These are phyloP conservation scores for Hericium rajendrae DNA, from an alignment of 768 basidiomycete genomes.

Conservation along the genomic window DNA sequence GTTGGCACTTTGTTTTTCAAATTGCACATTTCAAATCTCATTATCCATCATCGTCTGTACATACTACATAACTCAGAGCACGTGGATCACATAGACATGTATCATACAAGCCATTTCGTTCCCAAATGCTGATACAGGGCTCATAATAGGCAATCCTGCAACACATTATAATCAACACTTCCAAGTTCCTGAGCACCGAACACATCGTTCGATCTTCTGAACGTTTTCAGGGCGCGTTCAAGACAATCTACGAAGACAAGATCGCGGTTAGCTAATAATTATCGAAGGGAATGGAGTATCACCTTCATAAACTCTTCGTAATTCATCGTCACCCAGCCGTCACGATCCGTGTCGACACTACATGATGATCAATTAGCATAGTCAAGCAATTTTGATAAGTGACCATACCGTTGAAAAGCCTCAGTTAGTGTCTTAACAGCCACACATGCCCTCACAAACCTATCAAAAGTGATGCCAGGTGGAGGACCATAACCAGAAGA, in stretches of 20 bases:
- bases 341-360: conserved; percentile 57
- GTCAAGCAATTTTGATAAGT: neutral
- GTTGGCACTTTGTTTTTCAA: too few species aligned
- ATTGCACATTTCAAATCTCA: too few species aligned
- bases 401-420: conserved; percentile 59
- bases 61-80: too few species aligned
- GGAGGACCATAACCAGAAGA: conserved; percentile 47
- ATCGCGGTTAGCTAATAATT: neutral
- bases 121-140: too few species aligned
- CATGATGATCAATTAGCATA: neutral
- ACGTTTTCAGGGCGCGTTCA: conserved; percentile 38
- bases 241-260: conserved; percentile 32
- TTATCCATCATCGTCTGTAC: too few species aligned
- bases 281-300: conserved; percentile 12
- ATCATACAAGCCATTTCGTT: too few species aligned
- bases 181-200: too few species aligned
- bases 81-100: too few species aligned
- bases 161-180: too few species aligned
- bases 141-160: too few species aligned
- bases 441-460: conserved; percentile 80
- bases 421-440: conserved; percentile 72
- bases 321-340: conserved; percentile 70
- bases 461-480: conserved; percentile 77
- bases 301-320: conserved; percentile 83
- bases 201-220: too few species aligned